Evolutionary conservation across 768 basidiomycete genomes (phyloP), one percentile per base, ranked within the genome.

Genomic region (Podaxis sp.): DNA sequence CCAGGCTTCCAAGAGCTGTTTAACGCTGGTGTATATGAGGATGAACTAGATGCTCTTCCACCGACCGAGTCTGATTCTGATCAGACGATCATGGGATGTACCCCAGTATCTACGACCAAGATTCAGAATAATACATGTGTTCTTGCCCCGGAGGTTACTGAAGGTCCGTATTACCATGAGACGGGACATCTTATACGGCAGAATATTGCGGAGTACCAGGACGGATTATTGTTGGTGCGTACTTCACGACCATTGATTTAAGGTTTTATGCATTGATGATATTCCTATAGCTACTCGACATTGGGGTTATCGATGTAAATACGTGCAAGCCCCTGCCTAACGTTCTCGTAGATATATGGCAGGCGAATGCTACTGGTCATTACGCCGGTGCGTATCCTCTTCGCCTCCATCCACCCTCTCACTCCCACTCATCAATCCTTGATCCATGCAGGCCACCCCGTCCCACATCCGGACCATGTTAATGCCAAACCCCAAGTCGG

Each of bases 321-420:
- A 84, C 83, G 15, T 85, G 83, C 71, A 71, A 79, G 63, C 83
- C 83, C 4, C 73, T 83, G 0, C 82, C 82, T 0, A 82, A 85
- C 57, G 81, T 82, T 37, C 75, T 85, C n/a, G 82, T 85, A 2
- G 83, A 85, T 63, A 80, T 85, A 47, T 85, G 83, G 83, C 81
- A 82, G 64, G 82, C 83, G 3, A 85, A 85, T 63, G 79, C 83
- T 5, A 85, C 83, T 0, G 83, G 83, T 0, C 74, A 74, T 57
- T 85, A 85, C 62, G 79, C 82, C n/a, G 82, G 81, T 77, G 51
- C 13, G 70, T 58, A 9, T 62, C 24, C 29, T 41, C 9, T 38
- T n/a, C 27, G 7, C 15, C 9, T 12, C 15, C 4, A 3, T 33
- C 33, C 13, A 12, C 19, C 13, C 36, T 11, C 36, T 47, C 6